These are phyloP conservation scores for Microcera coccophila DNA, from an alignment of 2,329 filamentous ascomycete species.

Conservation along the genomic window DNA sequence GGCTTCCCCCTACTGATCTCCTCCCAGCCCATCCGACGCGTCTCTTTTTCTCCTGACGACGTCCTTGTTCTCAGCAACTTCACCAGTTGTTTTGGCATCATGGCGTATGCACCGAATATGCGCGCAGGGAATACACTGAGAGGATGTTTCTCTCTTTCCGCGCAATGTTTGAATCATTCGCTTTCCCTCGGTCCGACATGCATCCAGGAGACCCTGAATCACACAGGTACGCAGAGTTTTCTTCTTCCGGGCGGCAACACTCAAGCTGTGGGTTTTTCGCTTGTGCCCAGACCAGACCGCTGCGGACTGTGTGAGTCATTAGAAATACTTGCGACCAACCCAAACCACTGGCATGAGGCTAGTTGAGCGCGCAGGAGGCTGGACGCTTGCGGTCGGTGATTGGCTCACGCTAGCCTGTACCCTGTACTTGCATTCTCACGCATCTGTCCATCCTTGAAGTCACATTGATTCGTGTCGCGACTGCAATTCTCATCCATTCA, in stretches of 20 bases:
- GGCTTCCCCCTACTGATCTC: slow-evolving; percentile 22
- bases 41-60: background rate
- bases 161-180: too few species aligned
- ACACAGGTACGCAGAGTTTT: slow-evolving; percentile 18
- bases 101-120: slow-evolving; percentile 5
- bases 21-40: slow-evolving; percentile 18
- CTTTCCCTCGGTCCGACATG: background rate
- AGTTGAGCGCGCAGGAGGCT: slow-evolving; percentile 25
- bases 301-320: slow-evolving; percentile 26
- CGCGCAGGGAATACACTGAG: background rate
- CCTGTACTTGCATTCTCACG: slow-evolving; percentile 2
- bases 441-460: background rate
- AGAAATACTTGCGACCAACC: slow-evolving; percentile 23
- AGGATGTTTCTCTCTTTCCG: background rate
- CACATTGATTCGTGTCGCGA: background rate
- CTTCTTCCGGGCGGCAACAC: slow-evolving; percentile 11
- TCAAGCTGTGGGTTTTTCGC: slow-evolving; percentile 20
- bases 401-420: slow-evolving; percentile 28
- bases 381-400: slow-evolving; percentile 31
- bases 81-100: slow-evolving; percentile 20
- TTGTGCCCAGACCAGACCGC: slow-evolving; percentile 18
- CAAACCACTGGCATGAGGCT: slow-evolving; percentile 19
- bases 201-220: slow-evolving; percentile 8
- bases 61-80: slow-evolving; percentile 6
- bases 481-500: background rate